Conservation (phyloP, 345 rosid species). For the Dimocarpus longan region DNA sequence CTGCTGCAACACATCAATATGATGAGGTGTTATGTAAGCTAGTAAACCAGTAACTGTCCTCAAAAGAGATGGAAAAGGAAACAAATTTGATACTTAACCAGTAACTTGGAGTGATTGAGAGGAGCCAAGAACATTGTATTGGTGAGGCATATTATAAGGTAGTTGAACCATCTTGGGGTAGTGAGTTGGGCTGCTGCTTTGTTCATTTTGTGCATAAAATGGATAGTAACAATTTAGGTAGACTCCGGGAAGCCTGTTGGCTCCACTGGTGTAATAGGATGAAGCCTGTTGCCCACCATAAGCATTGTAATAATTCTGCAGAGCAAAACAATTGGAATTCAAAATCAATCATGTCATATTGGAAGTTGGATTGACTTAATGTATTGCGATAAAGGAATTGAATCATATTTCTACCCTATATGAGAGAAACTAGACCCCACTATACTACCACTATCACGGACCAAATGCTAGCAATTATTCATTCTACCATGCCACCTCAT, state of each 20-base stretch:
- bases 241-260: conserved; percentile 14
- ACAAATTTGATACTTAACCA: background rate
- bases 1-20: background rate
- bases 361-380: background rate
- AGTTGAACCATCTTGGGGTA: conserved; percentile 7
- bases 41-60: background rate
- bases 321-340: background rate
- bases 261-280: conserved; percentile 37
- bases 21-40: background rate
- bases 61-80: background rate
- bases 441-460: no score
- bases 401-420: no score
- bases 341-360: background rate
- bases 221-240: conserved; percentile 16
- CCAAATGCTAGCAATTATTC: no score
- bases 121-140: background rate
- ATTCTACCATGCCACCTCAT: no score
- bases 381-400: no score
- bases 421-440: background rate
- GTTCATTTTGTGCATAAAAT: conserved; percentile 1
- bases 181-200: conserved; percentile 5
- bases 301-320: conserved; percentile 52
- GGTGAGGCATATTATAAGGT: conserved; percentile 16
- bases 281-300: conserved; percentile 46
- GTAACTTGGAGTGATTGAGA: background rate